Conservation (phyloP, 2,329 filamentous ascomycete genomes). For the Thelonectria discophora region DNA sequence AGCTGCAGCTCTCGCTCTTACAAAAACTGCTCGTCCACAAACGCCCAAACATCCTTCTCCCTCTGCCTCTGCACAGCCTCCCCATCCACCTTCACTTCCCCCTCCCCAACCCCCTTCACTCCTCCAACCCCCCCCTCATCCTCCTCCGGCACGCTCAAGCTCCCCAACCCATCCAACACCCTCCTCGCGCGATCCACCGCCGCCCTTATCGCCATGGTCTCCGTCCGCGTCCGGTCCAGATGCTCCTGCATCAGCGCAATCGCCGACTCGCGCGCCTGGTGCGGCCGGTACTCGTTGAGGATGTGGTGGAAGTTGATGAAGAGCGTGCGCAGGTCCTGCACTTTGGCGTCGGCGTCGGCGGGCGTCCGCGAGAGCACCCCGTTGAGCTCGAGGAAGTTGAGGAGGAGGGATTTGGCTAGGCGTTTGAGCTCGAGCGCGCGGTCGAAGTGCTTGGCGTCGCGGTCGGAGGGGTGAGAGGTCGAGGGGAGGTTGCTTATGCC, state of each 20-base stretch:
- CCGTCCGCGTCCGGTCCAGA: slow-evolving; percentile 74
- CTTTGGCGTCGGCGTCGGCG: slow-evolving; percentile 70
- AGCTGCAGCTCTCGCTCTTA: slow-evolving; percentile 28
- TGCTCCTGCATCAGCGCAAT: slow-evolving; percentile 90
- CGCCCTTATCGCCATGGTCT: slow-evolving; percentile 74
- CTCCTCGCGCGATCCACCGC: slow-evolving; percentile 77
- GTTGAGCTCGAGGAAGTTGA: slow-evolving; percentile 88
- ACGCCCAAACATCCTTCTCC: slow-evolving; percentile 53
- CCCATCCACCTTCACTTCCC: slow-evolving; percentile 28
- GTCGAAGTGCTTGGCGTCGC: slow-evolving; percentile 66
- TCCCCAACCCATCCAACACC: slow-evolving; percentile 74
- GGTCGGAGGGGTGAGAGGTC: slow-evolving; percentile 52
- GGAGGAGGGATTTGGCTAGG: slow-evolving; percentile 82
- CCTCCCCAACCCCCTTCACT: not conserved
- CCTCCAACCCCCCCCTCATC: slow-evolving; percentile 22
- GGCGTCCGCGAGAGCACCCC: slow-evolving; percentile 55
- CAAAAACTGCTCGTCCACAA: slow-evolving; percentile 53
- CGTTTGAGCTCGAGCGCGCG: slow-evolving; percentile 75
- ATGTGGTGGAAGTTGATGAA: slow-evolving; percentile 93
- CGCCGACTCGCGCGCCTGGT: slow-evolving; percentile 88
- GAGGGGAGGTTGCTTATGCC: slow-evolving; percentile 72
- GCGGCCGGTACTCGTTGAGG: slow-evolving; percentile 92
- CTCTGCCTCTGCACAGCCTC: slow-evolving; percentile 35
- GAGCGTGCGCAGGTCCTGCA: slow-evolving; percentile 80
- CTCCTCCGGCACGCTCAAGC: slow-evolving; percentile 51